Conservation (phyloP, 768 basidiomycete genomes). For the Pulveroboletus sp. region DNA sequence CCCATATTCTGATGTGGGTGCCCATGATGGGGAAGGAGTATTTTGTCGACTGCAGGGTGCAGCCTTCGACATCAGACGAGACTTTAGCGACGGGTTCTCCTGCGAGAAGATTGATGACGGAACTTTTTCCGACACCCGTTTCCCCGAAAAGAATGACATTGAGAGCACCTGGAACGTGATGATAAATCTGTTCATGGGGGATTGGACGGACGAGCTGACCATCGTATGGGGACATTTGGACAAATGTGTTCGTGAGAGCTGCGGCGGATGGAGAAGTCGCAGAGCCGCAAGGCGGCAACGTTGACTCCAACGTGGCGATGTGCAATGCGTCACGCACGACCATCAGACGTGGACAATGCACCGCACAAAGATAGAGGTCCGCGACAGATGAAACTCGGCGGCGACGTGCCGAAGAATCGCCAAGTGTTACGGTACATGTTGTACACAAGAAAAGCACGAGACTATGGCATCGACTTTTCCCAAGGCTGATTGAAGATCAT, state of each 20-base stretch:
- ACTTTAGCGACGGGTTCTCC: constrained; percentile 26
- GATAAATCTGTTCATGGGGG: neutral
- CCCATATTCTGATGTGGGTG: constrained; percentile 23
- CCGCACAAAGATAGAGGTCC: constrained; percentile 9
- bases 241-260: no score
- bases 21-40: constrained; percentile 19
- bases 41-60: constrained; percentile 30
- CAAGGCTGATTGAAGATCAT: no score
- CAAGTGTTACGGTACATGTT: no score
- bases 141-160: constrained; percentile 33
- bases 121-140: constrained; percentile 40
- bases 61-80: constrained; percentile 32
- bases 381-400: neutral
- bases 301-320: constrained; percentile 12
- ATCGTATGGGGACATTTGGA: constrained; percentile 17
- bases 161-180: constrained; percentile 10
- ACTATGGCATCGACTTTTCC: no score
- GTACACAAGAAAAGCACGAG: no score
- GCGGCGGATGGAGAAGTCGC: neutral
- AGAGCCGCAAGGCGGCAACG: constrained; percentile 2
- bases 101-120: constrained; percentile 42
- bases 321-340: no score
- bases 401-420: no score
- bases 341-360: neutral
- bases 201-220: constrained; percentile 11